phyloP scores from a whole-genome alignment of 805 yeast species.

The Cyberlindnera petersonii region DNA sequence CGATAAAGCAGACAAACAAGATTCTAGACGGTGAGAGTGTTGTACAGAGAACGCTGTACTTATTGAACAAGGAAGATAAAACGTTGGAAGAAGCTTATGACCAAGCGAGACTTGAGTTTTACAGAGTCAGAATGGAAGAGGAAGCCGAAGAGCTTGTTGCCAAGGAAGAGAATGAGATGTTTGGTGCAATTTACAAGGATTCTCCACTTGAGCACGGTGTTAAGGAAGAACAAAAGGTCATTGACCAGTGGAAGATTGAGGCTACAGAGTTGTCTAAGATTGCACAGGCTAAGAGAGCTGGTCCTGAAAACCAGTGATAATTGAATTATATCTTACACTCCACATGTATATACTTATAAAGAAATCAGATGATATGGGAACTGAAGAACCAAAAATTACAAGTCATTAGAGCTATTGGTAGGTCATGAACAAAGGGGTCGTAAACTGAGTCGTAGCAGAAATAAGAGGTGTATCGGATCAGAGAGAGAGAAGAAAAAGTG shows the following conservation, averaged over 20 bases:
- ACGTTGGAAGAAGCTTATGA: conserved; percentile 65
- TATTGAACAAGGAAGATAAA: conserved; percentile 37
- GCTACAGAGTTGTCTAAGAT: conserved; percentile 57
- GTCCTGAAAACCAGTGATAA: conserved; percentile 9
- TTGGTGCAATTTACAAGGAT: conserved; percentile 68
- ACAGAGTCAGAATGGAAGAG: conserved; percentile 77
- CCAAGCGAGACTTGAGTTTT: conserved; percentile 83
- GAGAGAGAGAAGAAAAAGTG: no score
- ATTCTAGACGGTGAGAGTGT: conserved; percentile 88
- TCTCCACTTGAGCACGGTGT: conserved; percentile 65
- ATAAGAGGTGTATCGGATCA: no score
- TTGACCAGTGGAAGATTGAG: conserved; percentile 69
- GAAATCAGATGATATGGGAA: no score
- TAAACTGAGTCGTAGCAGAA: no score
- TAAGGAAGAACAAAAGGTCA: conserved; percentile 61
- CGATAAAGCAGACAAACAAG: conserved; percentile 65
- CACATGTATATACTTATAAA: conserved; percentile 2
- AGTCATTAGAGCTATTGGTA: no score
- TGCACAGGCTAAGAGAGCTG: conserved; percentile 19
- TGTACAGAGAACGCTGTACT: conserved; percentile 65
- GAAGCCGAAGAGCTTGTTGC: conserved; percentile 70
- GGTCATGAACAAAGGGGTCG: background rate
- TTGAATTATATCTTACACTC: no score
- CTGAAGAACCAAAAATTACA: background rate
- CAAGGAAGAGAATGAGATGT: conserved; percentile 81